phyloP scores from a whole-genome alignment of 768 basidiomycete species.

The Tylopilus intermedius region DNA sequence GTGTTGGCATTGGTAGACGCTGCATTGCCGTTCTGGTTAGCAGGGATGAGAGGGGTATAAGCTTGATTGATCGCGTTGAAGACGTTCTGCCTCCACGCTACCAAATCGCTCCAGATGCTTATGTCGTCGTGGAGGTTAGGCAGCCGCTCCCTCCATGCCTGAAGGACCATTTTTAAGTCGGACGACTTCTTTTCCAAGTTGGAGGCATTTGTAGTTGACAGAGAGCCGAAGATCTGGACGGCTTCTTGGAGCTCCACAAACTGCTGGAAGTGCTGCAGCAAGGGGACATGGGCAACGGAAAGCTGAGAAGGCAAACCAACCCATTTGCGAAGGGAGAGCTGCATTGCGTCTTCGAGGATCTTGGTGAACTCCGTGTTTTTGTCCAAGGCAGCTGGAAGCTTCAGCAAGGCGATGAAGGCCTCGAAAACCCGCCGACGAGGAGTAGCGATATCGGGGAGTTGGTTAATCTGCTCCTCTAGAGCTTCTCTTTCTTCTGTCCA shows the following conservation, averaged over 20 bases:
- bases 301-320: slow-evolving; percentile 79
- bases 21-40: slow-evolving; percentile 46
- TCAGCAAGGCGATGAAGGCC: slow-evolving; percentile 85
- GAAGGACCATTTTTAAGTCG: slow-evolving; percentile 93
- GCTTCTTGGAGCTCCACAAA: slow-evolving; percentile 98
- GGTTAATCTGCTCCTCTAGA: slow-evolving; percentile 75
- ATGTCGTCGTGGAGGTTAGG: slow-evolving; percentile 97
- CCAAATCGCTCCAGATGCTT: slow-evolving; percentile 97
- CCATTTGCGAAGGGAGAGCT: slow-evolving; percentile 95
- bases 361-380: slow-evolving; percentile 86
- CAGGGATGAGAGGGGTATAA: slow-evolving; percentile 84
- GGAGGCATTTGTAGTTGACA: slow-evolving; percentile 77
- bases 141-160: slow-evolving; percentile 94
- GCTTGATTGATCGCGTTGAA: slow-evolving; percentile 96
- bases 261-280: slow-evolving; percentile 97
- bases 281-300: slow-evolving; percentile 87
- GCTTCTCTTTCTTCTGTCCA: slow-evolving; percentile 79
- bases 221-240: slow-evolving; percentile 86
- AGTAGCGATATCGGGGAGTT: slow-evolving; percentile 81
- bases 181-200: slow-evolving; percentile 94
- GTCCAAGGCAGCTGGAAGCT: slow-evolving; percentile 73
- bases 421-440: slow-evolving; percentile 98
- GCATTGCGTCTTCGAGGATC: slow-evolving; percentile 93
- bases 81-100: slow-evolving; percentile 98
- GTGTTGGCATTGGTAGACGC: slow-evolving; percentile 64